Conservation (phyloP, 1,139 yeast genomes). For the Yamadazyma sp. region DNA sequence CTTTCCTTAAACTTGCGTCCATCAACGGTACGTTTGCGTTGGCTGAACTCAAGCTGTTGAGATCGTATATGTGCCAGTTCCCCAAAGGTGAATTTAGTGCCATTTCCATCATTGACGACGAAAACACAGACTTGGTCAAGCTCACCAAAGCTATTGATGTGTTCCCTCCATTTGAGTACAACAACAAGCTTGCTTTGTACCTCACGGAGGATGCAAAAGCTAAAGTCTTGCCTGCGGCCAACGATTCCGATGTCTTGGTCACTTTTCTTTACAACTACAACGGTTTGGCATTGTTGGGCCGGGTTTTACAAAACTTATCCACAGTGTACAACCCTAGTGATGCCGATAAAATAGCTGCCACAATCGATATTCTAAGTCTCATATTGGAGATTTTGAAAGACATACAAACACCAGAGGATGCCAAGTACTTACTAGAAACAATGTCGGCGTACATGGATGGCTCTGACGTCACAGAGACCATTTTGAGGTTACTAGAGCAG, state of each 20-base stretch:
- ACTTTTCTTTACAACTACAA: slow-evolving; percentile 72
- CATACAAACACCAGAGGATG: slow-evolving; percentile 38
- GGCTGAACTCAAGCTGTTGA: slow-evolving; percentile 57
- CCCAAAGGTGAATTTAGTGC: slow-evolving; percentile 35
- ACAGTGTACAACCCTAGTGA: slow-evolving; percentile 36
- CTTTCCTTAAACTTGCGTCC: slow-evolving; percentile 62
- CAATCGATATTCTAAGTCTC: slow-evolving; percentile 52
- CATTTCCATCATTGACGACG: slow-evolving; percentile 50
- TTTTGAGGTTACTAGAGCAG: slow-evolving; percentile 68
- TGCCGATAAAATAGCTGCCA: slow-evolving; percentile 34
- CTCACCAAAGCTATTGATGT: slow-evolving; percentile 42
- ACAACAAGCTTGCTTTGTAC: slow-evolving; percentile 44
- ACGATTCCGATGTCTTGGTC: slow-evolving; percentile 50
- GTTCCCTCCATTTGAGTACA: slow-evolving; percentile 51
- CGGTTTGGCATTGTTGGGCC: slow-evolving; percentile 87
- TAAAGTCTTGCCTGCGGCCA: slow-evolving; percentile 55
- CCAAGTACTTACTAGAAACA: slow-evolving; percentile 48
- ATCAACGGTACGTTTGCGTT: slow-evolving; percentile 68
- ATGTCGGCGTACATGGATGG: slow-evolving; percentile 62
- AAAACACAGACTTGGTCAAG: slow-evolving; percentile 51
- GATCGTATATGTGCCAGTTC: slow-evolving; percentile 56
- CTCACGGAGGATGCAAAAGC: slow-evolving; percentile 65
- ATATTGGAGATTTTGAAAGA: slow-evolving; percentile 49
- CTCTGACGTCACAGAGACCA: slow-evolving; percentile 66
- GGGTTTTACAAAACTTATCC: slow-evolving; percentile 66